phyloP scores from a whole-genome alignment of 108 stramenopile species.

The Cylindrotheca fusiformis region DNA sequence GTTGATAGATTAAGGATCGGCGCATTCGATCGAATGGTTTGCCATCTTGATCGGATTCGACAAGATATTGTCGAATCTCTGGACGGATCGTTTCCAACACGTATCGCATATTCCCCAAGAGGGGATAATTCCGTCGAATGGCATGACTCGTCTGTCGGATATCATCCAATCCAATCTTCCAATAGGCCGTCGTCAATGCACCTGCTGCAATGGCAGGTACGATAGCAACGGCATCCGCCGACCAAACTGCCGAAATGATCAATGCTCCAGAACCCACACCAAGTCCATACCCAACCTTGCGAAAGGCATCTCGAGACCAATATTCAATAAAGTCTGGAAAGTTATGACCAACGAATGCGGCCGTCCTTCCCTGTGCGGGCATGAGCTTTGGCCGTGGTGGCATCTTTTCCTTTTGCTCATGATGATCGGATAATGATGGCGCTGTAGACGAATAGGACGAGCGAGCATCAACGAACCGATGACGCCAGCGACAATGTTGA shows the following conservation, averaged over 20 bases:
- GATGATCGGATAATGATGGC: too few species aligned
- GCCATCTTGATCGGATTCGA: constrained; percentile 64
- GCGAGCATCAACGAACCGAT: too few species aligned
- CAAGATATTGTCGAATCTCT: constrained; percentile 78
- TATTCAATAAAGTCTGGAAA: constrained; percentile 66
- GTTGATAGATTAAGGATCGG: constrained; percentile 70
- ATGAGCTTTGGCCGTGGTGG: too few species aligned
- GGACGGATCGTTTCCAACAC: constrained; percentile 80
- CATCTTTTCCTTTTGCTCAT: too few species aligned
- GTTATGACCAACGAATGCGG: constrained; percentile 17
- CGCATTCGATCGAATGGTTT: constrained; percentile 66
- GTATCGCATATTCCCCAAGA: constrained; percentile 81
- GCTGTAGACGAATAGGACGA: too few species aligned
- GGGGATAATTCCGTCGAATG: constrained; percentile 82
- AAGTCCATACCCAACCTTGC: constrained; percentile 57
- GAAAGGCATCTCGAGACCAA: constrained; percentile 52
- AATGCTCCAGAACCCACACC: constrained; percentile 14
- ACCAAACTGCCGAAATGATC: background rate
- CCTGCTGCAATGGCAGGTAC: constrained; percentile 1
- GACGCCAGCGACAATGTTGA: too few species aligned
- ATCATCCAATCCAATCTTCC: constrained; percentile 71
- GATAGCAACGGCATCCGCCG: constrained; percentile 22
- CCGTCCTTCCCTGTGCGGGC: too few species aligned
- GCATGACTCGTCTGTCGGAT: constrained; percentile 66
- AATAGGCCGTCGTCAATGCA: constrained; percentile 45